Evolutionary conservation across 2,329 filamentous ascomycete genomes (phyloP).

Genomic region (Fusarium stilboides): DNA sequence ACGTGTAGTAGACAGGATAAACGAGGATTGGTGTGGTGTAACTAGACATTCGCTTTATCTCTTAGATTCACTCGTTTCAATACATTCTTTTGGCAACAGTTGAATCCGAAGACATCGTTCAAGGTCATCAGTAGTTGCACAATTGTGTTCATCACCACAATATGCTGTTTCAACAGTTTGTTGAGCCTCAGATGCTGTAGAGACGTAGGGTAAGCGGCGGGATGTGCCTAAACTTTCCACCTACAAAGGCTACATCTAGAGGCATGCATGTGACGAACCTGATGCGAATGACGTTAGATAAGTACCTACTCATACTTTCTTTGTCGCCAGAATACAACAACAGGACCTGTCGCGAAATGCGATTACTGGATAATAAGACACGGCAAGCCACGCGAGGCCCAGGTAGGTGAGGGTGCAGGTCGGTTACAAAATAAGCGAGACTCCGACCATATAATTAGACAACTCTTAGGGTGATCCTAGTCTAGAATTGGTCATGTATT

Average conservation of each 20-base stretch:
- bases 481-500: too few species aligned
- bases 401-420: neutral
- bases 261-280: neutral
- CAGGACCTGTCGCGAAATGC: too few species aligned
- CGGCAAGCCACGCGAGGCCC: slow-evolving; percentile 13
- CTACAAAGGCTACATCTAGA: too few species aligned
- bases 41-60: slow-evolving; percentile 16
- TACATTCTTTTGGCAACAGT: neutral
- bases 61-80: slow-evolving; percentile 15
- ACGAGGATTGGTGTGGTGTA: neutral
- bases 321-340: too few species aligned
- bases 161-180: neutral
- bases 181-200: neutral
- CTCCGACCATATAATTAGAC: too few species aligned
- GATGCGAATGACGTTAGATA: too few species aligned
- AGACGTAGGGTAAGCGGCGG: slow-evolving; percentile 1
- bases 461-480: too few species aligned
- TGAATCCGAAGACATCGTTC: neutral
- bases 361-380: neutral
- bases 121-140: neutral
- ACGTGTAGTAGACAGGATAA: neutral
- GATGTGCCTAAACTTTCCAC: too few species aligned
- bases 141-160: neutral
- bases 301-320: too few species aligned
- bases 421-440: too few species aligned